These are phyloP conservation scores for Candida adriatica DNA, from an alignment of 805 yeast genomes.

Conservation along the genomic window DNA sequence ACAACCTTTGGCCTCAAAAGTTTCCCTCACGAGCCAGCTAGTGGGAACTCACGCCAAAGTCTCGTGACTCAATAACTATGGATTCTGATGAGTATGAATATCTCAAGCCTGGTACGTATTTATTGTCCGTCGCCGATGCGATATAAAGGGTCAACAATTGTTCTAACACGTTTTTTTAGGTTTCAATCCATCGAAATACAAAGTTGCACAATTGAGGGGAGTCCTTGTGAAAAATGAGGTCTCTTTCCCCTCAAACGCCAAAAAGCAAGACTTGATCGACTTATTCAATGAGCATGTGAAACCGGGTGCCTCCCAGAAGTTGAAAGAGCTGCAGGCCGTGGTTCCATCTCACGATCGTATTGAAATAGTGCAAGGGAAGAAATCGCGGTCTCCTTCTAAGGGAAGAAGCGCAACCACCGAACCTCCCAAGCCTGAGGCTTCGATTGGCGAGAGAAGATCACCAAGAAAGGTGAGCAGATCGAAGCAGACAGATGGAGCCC, in stretches of 20 bases:
- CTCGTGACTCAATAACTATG: too few relatives aligned
- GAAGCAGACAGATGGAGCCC: constrained; percentile 7
- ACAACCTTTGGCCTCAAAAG: too few relatives aligned
- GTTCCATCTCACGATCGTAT: constrained; percentile 32
- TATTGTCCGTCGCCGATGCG: too few relatives aligned
- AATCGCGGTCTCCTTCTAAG: neutral
- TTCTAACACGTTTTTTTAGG: constrained; percentile 30
- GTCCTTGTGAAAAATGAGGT: constrained; percentile 59
- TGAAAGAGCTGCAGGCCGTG: constrained; percentile 26
- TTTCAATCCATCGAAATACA: constrained; percentile 62
- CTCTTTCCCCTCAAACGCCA: constrained; percentile 53
- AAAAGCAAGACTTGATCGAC: constrained; percentile 58
- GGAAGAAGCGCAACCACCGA: constrained; percentile 1
- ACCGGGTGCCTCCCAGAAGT: constrained; percentile 38
- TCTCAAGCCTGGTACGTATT: constrained; percentile 28
- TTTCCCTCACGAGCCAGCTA: too few relatives aligned
- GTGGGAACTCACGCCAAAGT: too few relatives aligned
- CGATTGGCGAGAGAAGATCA: constrained; percentile 7
- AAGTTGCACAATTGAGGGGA: constrained; percentile 63
- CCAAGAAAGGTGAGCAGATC: constrained; percentile 18
- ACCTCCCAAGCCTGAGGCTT: neutral
- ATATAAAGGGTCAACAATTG: too few relatives aligned
- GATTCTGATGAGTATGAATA: constrained; percentile 32
- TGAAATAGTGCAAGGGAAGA: constrained; percentile 27
- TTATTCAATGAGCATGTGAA: constrained; percentile 49